These are phyloP conservation scores for Marasmius tenuissimus DNA, from an alignment of 1,284 basidiomycete genomes.

Conservation along the genomic window DNA sequence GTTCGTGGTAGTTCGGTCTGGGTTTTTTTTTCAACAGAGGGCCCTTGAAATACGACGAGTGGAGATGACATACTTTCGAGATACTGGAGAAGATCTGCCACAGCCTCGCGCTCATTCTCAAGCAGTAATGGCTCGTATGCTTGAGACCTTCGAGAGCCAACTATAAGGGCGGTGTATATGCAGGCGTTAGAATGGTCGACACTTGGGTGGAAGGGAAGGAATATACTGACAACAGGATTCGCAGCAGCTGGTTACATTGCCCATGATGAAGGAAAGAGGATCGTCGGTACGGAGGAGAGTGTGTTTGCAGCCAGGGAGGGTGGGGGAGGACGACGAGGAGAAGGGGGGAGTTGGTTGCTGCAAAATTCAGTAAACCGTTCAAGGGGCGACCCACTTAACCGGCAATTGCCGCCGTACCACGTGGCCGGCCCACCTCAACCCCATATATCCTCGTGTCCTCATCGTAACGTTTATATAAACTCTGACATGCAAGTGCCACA, in stretches of 20 bases:
- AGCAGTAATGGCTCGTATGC: conserved; percentile 92
- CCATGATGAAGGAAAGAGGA: conserved; percentile 32
- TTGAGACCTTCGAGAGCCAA: conserved; percentile 77
- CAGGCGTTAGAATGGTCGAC: neutral
- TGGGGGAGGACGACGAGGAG: conserved; percentile 1
- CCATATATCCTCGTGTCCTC: neutral
- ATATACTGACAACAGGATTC: conserved; percentile 69
- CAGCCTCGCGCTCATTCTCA: conserved; percentile 98
- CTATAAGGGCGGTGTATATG: conserved; percentile 35
- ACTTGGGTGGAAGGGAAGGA: conserved; percentile 7
- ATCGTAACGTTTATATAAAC: neutral
- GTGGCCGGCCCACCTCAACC: neutral
- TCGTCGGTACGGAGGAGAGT: conserved; percentile 4
- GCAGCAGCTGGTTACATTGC: conserved; percentile 71
- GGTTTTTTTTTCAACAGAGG: conserved; percentile 15
- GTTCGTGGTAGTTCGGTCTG: conserved; percentile 94
- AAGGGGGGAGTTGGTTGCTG: conserved; percentile 2
- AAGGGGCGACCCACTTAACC: neutral
- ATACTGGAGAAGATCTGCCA: conserved; percentile 96
- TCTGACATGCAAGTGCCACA: neutral
- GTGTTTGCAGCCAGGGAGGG: neutral
- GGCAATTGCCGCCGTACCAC: neutral
- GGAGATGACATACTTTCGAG: conserved; percentile 80
- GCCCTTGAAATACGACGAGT: conserved; percentile 6
- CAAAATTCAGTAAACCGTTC: conserved; percentile 1